Evolutionary conservation across 345 rosid species (phyloP).

Genomic region (Brassica juncea): DNA sequence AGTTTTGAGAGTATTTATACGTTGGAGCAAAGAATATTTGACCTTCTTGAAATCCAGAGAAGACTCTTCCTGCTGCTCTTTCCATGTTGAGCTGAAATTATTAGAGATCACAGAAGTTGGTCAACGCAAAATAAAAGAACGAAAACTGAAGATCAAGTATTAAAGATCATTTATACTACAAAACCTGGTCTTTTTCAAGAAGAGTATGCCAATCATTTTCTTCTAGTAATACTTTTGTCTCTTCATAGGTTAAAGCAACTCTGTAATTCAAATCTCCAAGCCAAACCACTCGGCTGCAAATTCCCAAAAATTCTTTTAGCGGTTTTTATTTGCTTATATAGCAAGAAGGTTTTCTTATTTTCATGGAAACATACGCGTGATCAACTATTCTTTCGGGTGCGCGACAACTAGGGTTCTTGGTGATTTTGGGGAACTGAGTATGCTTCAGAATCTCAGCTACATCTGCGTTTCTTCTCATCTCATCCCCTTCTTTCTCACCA

Average conservation of each 20-base stretch:
- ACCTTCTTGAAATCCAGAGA: not conserved
- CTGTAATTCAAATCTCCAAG: not conserved
- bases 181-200: not conserved
- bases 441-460: constrained; percentile 76
- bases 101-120: not conserved
- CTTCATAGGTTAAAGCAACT: not conserved
- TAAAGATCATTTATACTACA: not conserved
- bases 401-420: constrained; percentile 55
- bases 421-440: constrained; percentile 71
- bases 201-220: not conserved
- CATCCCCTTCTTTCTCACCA: constrained; percentile 97
- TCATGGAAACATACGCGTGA: constrained; percentile 40
- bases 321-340: not conserved
- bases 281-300: not conserved
- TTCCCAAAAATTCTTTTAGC: not conserved
- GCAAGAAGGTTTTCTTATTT: not conserved
- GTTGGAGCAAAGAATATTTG: not conserved
- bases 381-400: constrained; percentile 74
- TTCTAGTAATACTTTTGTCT: not conserved
- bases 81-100: not conserved
- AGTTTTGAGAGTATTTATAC: not conserved
- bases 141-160: not conserved
- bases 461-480: constrained; percentile 83
- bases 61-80: not conserved
- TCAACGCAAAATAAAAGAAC: not conserved